phyloP scores from a whole-genome alignment of 176 grass and related monocot species.

The Avena insularis region DNA sequence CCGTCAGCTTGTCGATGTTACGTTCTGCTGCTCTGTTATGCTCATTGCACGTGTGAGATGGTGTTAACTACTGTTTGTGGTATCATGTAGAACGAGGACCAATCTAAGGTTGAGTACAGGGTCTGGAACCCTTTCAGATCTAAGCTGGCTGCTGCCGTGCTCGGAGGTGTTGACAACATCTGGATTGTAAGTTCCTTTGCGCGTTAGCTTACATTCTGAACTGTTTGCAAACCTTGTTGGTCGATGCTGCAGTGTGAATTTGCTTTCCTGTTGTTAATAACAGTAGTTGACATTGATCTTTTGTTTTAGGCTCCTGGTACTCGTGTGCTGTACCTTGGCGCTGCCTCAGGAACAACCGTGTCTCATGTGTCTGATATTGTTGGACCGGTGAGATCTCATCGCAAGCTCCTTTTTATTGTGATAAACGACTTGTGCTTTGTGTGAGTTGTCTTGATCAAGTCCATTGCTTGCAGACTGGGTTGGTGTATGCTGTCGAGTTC shows the following conservation, averaged over 20 bases:
- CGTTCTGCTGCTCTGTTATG: background rate
- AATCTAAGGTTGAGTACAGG: conserved; percentile 78
- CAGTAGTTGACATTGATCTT: background rate
- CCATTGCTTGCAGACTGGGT: conserved; percentile 47
- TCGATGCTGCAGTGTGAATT: background rate
- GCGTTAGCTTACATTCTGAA: background rate
- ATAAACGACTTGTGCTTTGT: fast-evolving
- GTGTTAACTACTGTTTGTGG: background rate
- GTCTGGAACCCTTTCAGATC: conserved; percentile 93
- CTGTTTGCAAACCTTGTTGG: background rate
- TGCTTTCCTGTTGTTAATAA: background rate
- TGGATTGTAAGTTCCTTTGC: conserved; percentile 69
- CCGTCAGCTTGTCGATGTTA: background rate
- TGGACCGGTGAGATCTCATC: conserved; percentile 62
- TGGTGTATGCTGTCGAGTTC: conserved; percentile 97
- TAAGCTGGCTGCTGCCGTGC: conserved; percentile 83
- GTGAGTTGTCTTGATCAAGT: background rate
- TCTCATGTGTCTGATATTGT: conserved; percentile 93
- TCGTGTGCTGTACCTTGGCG: conserved; percentile 88
- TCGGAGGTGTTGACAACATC: conserved; percentile 86
- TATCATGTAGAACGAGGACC: conserved; percentile 70
- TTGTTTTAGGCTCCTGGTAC: conserved; percentile 67
- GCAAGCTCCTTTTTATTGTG: background rate
- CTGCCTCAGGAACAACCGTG: conserved; percentile 81
- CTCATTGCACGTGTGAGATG: background rate